These are phyloP conservation scores for Globisporangium sylvaticum DNA, from an alignment of 352 stramenopile species.

Conservation along the genomic window DNA sequence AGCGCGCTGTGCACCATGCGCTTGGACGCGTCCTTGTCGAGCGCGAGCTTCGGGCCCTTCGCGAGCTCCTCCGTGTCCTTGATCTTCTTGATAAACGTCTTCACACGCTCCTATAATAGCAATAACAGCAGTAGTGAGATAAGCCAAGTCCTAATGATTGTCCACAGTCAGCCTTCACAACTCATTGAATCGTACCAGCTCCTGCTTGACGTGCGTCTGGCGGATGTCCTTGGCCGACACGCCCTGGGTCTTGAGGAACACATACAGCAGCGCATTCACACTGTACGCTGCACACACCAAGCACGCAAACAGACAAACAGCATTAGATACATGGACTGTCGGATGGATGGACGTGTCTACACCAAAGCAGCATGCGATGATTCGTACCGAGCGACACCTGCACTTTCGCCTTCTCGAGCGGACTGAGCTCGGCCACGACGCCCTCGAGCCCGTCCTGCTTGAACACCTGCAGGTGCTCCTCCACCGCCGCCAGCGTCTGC, in stretches of 20 bases:
- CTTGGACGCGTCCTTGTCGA: slow-evolving; percentile 79
- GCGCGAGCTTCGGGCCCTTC: slow-evolving; percentile 66
- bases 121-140: background rate
- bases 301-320: background rate
- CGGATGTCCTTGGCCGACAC: slow-evolving; percentile 86
- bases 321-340: background rate
- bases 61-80: slow-evolving; percentile 83
- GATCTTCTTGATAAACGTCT: slow-evolving; percentile 88
- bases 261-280: slow-evolving; percentile 84
- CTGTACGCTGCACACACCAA: slow-evolving; percentile 56
- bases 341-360: background rate
- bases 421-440: slow-evolving; percentile 50
- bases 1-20: slow-evolving; percentile 83
- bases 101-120: slow-evolving; percentile 65
- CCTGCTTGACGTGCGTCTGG: slow-evolving; percentile 88
- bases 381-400: slow-evolving; percentile 71
- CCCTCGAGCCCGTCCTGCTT: slow-evolving; percentile 50
- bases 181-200: slow-evolving; percentile 39
- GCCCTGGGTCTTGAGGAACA: slow-evolving; percentile 85
- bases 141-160: background rate
- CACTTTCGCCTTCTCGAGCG: slow-evolving; percentile 78
- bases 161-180: background rate
- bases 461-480: slow-evolving; percentile 68
- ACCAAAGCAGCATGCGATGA: background rate
- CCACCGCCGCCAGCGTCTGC: slow-evolving; percentile 72